A percentile compares a stretch with the other conserved stretches of the same genome.
Evolutionary conservation across 768 basidiomycete genomes (phyloP).

Genomic region (Suillus lakei): DNA sequence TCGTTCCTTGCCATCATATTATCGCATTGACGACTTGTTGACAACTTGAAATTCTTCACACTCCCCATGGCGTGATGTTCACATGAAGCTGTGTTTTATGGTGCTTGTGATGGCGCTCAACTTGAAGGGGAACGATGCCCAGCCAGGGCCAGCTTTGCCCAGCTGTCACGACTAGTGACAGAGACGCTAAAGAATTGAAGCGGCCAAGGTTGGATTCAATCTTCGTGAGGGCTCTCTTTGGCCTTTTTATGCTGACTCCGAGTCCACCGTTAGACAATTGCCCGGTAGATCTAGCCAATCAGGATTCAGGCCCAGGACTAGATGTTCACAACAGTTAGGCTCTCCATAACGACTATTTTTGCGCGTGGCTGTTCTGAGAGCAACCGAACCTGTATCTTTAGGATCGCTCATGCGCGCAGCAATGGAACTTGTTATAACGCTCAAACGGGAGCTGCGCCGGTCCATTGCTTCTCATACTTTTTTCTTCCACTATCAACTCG

Average conservation of each 20-base stretch:
- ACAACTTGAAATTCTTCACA: background rate
- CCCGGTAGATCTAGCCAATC: no score
- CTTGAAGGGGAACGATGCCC: background rate
- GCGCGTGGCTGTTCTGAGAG: background rate
- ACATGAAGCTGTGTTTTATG: background rate
- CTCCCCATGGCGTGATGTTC: no score
- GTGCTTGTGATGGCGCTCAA: background rate
- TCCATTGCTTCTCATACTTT: background rate
- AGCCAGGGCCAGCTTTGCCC: background rate
- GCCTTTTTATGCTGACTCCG: background rate
- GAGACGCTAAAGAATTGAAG: background rate
- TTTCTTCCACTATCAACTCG: background rate
- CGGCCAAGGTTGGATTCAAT: background rate
- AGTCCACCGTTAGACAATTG: background rate
- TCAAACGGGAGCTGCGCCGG: background rate
- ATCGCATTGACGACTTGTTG: background rate
- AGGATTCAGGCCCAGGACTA: background rate
- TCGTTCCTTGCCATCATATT: background rate
- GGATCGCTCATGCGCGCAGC: background rate
- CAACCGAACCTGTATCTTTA: background rate
- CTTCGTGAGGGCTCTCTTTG: background rate
- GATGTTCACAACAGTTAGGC: background rate
- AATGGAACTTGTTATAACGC: slow-evolving; percentile 5
- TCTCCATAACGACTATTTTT: background rate
- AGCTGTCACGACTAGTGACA: background rate